Evolutionary conservation across 129 eudicot species (phyloP).

Genomic region (Mikania micrantha): DNA sequence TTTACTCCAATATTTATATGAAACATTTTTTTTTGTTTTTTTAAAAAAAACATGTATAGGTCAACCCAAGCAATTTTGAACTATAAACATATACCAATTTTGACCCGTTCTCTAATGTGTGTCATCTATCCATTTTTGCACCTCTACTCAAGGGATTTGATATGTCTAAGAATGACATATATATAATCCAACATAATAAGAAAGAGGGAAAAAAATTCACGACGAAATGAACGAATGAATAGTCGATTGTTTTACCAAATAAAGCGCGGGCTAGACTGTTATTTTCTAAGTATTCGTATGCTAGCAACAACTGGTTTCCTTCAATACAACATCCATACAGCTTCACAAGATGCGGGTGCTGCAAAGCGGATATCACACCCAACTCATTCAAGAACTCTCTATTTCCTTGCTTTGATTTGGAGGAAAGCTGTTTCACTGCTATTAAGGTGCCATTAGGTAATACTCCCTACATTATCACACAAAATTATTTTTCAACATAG

Average conservation of each 20-base stretch:
- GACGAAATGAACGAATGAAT: too few species aligned
- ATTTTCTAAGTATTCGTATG: conserved; percentile 65
- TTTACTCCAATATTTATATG: not conserved
- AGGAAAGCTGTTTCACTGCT: conserved; percentile 4
- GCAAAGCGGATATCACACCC: conserved; percentile 25
- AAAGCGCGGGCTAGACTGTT: conserved; percentile 34
- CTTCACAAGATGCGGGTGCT: conserved; percentile 64
- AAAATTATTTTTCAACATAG: not conserved
- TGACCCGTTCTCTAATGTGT: not conserved
- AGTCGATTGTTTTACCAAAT: conserved; percentile 9
- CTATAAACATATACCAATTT: not conserved
- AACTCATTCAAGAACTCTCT: not conserved
- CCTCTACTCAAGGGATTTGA: not conserved
- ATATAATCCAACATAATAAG: not conserved
- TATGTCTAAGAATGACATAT: not conserved
- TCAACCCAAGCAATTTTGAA: not conserved
- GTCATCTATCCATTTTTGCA: not conserved
- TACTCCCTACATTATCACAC: conserved; percentile 35
- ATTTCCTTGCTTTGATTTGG: conserved; percentile 4
- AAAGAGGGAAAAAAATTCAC: too few species aligned
- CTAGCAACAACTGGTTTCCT: conserved; percentile 49
- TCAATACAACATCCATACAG: conserved; percentile 60
- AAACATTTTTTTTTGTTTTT: not conserved
- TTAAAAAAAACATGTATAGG: not conserved
- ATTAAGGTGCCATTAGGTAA: conserved; percentile 47